These are phyloP conservation scores for Pseudocercospora musae DNA, from an alignment of 2,329 filamentous ascomycete genomes.

Conservation along the genomic window DNA sequence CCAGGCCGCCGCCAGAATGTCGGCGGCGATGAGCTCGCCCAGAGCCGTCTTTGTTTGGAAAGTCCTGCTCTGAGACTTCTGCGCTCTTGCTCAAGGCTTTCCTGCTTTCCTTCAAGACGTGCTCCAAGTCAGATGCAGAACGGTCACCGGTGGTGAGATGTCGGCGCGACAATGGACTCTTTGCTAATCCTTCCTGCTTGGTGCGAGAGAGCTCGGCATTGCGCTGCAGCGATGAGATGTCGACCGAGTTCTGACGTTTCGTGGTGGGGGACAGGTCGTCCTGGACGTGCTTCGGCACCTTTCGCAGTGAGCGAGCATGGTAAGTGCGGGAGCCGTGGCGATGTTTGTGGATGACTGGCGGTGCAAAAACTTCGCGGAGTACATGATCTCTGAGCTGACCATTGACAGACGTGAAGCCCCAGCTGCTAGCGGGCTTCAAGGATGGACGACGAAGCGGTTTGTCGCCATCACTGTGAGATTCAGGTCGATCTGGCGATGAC, in stretches of 20 bases:
- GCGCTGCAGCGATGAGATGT: constrained; percentile 16
- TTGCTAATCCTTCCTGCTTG: constrained; percentile 41
- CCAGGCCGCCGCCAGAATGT: constrained; percentile 82
- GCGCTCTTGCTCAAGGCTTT: constrained; percentile 31
- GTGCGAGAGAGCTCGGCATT: neutral
- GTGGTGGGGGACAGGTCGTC: constrained; percentile 25
- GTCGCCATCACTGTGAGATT: constrained; percentile 22
- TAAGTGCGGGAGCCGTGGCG: constrained; percentile 67
- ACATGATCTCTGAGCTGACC: constrained; percentile 84
- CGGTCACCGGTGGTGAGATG: constrained; percentile 19
- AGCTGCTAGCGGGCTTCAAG: constrained; percentile 56
- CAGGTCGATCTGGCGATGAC: constrained; percentile 24
- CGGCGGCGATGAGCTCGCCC: constrained; percentile 54
- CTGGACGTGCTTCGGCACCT: constrained; percentile 30
- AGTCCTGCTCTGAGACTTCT: constrained; percentile 24
- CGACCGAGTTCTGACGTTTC: constrained; percentile 30
- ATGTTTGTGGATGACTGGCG: constrained; percentile 73
- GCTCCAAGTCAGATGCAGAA: constrained; percentile 25
- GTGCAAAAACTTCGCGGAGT: constrained; percentile 77
- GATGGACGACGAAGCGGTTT: constrained; percentile 35
- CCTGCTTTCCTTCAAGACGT: constrained; percentile 20
- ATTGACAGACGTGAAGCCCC: constrained; percentile 92
- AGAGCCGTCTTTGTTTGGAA: neutral
- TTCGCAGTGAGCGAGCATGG: constrained; percentile 57
- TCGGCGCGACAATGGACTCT: constrained; percentile 39